Base-by-base conservation (phyloP, 2,329 filamentous ascomycete genomes). In the Harringtonia aguacate region DNA sequence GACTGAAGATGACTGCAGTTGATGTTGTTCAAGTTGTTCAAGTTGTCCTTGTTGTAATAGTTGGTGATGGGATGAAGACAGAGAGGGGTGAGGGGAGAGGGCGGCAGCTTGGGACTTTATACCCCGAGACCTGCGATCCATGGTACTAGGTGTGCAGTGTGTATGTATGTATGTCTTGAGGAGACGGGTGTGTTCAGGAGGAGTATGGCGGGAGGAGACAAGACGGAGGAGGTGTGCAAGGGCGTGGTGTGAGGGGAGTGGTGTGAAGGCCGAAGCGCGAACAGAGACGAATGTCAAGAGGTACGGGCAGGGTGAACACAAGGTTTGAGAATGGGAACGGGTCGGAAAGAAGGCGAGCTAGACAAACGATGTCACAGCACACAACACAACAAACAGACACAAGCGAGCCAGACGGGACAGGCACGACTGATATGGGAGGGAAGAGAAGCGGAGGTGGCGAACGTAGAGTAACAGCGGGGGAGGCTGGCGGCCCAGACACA, bases 61-160 rank as follows among this genome's bases (percentile, higher is more conserved):
- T 10, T 18, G 14, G 9, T 35, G 33, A 35, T 35, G 33, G 12
- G 8, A 18, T 17, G 20, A 30, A 41, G 39, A 15, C 14, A 22
- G 29, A 21, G 20, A 33, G 36, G 36, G 7, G 33, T 21, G 21
- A 35, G 20, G 28, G 36, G 33, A 41, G 38, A 31, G 39, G 47
- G 49, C 43, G 38, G 34, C 43, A 33, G 38, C 21, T 17, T 27
- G 37, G 18, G 43, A n/a, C 43, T 50, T 50, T 50, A 50, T 50
- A 50, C 43, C 41, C 48, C 24, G 29, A n/a, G 21, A 29, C 15
- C 28, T 20, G 29, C 27, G 34, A 37, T 31, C 33, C 33, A 45
- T 38, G 34, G 15, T 38, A 20, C 27, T 18, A 14, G 36, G n/a
- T 13, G 27, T 31, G 38, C 24, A 36, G 35, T 27, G 30, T n/a